These are phyloP conservation scores for Cinnamomum chago DNA, from an alignment of 164 flowering plant species.

Conservation along the genomic window DNA sequence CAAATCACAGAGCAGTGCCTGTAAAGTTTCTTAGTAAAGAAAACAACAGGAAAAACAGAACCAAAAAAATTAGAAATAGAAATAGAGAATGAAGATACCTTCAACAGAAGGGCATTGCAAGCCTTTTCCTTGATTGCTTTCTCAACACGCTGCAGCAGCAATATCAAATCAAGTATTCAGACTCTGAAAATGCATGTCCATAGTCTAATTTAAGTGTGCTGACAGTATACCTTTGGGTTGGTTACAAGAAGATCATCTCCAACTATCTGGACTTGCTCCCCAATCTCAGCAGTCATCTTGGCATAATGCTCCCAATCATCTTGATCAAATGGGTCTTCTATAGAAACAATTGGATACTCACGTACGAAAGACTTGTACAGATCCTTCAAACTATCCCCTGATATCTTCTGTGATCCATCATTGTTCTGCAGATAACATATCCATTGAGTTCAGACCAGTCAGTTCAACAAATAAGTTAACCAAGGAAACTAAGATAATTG, in stretches of 20 bases:
- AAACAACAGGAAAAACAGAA: not conserved
- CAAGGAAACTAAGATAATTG: not conserved
- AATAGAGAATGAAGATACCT: constrained; percentile 26
- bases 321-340: constrained; percentile 38
- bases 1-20: no score
- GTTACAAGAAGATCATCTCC: constrained; percentile 38
- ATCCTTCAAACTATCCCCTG: constrained; percentile 29
- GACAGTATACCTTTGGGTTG: constrained; percentile 25
- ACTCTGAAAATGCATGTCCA: not conserved
- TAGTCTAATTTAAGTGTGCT: not conserved
- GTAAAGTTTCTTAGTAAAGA: not conserved
- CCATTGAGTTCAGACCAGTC: not conserved
- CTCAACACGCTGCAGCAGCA: constrained; percentile 33
- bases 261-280: constrained; percentile 31
- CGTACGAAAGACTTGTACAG: constrained; percentile 31
- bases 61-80: not conserved
- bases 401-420: constrained; percentile 34
- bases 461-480: not conserved
- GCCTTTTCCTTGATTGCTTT: constrained; percentile 54
- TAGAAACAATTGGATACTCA: constrained; percentile 37
- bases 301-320: constrained; percentile 39
- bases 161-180: not conserved
- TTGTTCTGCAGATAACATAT: constrained; percentile 25
- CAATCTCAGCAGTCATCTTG: constrained; percentile 30
- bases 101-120: constrained; percentile 58